Conservation (phyloP, 1,139 yeast genomes). For the Protomyces gravidus region DNA sequence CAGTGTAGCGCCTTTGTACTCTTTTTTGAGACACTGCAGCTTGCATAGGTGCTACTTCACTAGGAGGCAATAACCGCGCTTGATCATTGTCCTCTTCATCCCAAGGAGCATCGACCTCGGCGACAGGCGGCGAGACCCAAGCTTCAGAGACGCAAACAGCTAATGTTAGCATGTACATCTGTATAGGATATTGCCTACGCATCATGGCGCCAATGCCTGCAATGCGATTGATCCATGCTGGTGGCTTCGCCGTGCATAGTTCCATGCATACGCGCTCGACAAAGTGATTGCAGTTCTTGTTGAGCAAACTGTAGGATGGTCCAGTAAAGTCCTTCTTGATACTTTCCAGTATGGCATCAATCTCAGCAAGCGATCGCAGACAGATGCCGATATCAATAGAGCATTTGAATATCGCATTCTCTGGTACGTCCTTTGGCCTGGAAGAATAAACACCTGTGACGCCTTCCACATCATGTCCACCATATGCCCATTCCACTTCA, state of each 20-base stretch:
- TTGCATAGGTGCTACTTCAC: slow-evolving; percentile 23
- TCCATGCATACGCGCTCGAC: slow-evolving; percentile 15
- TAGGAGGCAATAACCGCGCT: slow-evolving; percentile 19
- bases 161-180: neutral
- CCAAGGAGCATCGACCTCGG: neutral
- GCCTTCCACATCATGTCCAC: slow-evolving; percentile 27
- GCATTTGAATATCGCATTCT: slow-evolving; percentile 9
- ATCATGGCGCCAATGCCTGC: slow-evolving; percentile 28
- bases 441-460: slow-evolving; percentile 24
- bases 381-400: slow-evolving; percentile 12
- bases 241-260: slow-evolving; percentile 19
- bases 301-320: slow-evolving; percentile 9
- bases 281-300: slow-evolving; percentile 27
- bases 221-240: slow-evolving; percentile 30
- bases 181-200: neutral
- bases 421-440: slow-evolving; percentile 16
- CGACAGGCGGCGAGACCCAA: slow-evolving; percentile 26
- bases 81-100: slow-evolving; percentile 1
- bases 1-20: neutral
- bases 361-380: slow-evolving; percentile 1
- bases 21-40: neutral
- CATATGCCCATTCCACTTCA: slow-evolving; percentile 22
- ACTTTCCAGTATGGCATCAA: slow-evolving; percentile 5
- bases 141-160: slow-evolving; percentile 20
- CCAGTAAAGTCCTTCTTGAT: slow-evolving; percentile 16